phyloP scores from a whole-genome alignment of 176 grass and related monocot genomes.

The Saccharum spontaneum region DNA sequence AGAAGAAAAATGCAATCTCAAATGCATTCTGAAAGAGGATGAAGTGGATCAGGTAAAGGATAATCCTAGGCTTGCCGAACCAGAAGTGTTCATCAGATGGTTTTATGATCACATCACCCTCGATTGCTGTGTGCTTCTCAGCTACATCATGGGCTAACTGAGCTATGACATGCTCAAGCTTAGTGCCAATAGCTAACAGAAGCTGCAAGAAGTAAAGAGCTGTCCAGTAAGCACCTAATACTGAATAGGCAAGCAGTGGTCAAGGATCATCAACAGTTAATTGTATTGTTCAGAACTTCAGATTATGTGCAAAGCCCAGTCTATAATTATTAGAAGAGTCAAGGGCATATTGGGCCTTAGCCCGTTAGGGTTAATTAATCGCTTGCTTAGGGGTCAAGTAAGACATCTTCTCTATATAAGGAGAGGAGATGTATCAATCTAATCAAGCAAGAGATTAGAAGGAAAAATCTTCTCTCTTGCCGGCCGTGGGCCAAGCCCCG shows the following conservation, averaged over 20 bases:
- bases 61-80: slow-evolving; percentile 59
- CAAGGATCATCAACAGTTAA: neutral
- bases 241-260: neutral
- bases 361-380: too few species aligned
- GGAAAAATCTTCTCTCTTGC: too few species aligned
- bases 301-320: neutral
- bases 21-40: slow-evolving; percentile 99
- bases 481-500: too few species aligned
- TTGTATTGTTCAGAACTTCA: neutral
- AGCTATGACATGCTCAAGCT: slow-evolving; percentile 86
- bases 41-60: slow-evolving; percentile 81
- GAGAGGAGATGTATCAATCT: too few species aligned
- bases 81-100: slow-evolving; percentile 93
- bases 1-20: slow-evolving; percentile 94
- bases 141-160: slow-evolving; percentile 85
- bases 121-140: slow-evolving; percentile 67
- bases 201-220: slow-evolving; percentile 52
- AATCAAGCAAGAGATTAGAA: too few species aligned
- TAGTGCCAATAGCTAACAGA: slow-evolving; percentile 85
- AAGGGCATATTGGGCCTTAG: too few species aligned
- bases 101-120: slow-evolving; percentile 80
- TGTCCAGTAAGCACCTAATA: neutral
- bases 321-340: too few species aligned
- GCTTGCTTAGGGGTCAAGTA: too few species aligned
- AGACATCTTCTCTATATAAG: too few species aligned